Evolutionary conservation across 805 yeast genomes (phyloP).

Genomic region (Saccharomyces cerevisiae): DNA sequence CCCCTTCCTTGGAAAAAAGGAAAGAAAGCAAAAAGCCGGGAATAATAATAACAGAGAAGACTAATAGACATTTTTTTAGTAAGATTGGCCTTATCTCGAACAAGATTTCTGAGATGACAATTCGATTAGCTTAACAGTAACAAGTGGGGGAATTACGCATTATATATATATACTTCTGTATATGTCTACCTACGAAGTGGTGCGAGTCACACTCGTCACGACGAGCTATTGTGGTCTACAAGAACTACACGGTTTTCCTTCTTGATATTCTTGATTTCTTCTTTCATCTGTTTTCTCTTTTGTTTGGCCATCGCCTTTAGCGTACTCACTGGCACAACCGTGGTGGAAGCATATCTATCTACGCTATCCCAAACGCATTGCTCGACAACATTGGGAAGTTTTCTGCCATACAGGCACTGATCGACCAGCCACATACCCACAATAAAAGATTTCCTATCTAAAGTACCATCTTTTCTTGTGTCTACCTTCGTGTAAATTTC

Average conservation of each 20-base stretch:
- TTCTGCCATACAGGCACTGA: conserved; percentile 88
- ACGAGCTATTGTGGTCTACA: not conserved
- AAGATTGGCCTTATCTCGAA: not conserved
- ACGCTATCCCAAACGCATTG: conserved; percentile 75
- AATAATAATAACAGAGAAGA: not conserved
- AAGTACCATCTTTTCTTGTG: conserved; percentile 56
- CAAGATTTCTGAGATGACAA: not conserved
- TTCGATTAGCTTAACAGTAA: not conserved
- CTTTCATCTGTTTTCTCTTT: conserved; percentile 16
- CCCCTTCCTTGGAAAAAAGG: not conserved
- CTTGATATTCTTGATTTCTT: conserved; percentile 18
- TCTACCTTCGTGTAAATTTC: conserved; percentile 69
- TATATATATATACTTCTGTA: not conserved
- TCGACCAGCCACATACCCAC: conserved; percentile 97
- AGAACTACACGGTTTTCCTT: conserved; percentile 11
- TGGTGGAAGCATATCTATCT: conserved; percentile 12
- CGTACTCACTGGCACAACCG: conserved; percentile 9
- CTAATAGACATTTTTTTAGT: not conserved
- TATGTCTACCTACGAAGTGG: not conserved
- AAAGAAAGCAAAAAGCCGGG: not conserved
- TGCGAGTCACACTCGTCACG: not conserved
- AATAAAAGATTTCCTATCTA: conserved; percentile 70
- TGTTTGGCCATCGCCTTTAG: conserved; percentile 11
- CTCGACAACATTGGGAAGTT: conserved; percentile 63
- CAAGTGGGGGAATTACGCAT: not conserved